These are phyloP conservation scores for Meyerozyma carpophila DNA, from an alignment of 1,139 yeast genomes.

Conservation along the genomic window DNA sequence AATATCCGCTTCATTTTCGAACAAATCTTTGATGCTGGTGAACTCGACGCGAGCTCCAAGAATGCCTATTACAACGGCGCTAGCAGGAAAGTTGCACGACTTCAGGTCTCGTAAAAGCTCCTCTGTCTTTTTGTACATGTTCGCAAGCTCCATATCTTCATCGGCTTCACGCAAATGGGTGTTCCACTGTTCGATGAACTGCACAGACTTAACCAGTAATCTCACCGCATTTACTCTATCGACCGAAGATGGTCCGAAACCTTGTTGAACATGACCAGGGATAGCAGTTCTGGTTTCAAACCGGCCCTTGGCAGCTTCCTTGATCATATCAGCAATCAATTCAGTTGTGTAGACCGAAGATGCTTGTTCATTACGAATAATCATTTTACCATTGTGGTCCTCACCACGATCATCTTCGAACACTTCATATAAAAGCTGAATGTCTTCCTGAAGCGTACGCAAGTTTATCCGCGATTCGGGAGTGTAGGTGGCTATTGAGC, in stretches of 20 bases:
- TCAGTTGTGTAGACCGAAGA: constrained; percentile 64
- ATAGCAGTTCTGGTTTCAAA: constrained; percentile 74
- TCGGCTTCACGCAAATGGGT: not conserved
- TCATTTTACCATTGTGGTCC: constrained; percentile 70
- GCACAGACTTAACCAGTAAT: constrained; percentile 64
- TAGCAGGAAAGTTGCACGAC: not conserved
- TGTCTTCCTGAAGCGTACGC: constrained; percentile 70
- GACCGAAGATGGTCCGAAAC: constrained; percentile 72
- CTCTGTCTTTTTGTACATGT: not conserved
- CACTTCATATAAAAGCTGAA: constrained; percentile 60
- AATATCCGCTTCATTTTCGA: constrained; percentile 56
- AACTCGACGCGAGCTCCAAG: constrained; percentile 60
- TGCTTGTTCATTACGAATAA: constrained; percentile 65
- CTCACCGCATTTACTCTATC: constrained; percentile 70
- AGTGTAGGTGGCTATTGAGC: constrained; percentile 88
- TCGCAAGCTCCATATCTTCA: not conserved
- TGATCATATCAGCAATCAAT: constrained; percentile 62
- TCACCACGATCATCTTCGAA: constrained; percentile 76
- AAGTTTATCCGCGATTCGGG: constrained; percentile 84
- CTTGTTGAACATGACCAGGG: constrained; percentile 85
- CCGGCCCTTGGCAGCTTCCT: constrained; percentile 59
- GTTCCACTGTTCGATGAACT: constrained; percentile 53
- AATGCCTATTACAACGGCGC: constrained; percentile 64
- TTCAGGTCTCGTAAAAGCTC: not conserved
- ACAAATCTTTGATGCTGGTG: constrained; percentile 49